Conservation (phyloP, 2,329 filamentous ascomycete genomes). For the Hypoxylon sp. region DNA sequence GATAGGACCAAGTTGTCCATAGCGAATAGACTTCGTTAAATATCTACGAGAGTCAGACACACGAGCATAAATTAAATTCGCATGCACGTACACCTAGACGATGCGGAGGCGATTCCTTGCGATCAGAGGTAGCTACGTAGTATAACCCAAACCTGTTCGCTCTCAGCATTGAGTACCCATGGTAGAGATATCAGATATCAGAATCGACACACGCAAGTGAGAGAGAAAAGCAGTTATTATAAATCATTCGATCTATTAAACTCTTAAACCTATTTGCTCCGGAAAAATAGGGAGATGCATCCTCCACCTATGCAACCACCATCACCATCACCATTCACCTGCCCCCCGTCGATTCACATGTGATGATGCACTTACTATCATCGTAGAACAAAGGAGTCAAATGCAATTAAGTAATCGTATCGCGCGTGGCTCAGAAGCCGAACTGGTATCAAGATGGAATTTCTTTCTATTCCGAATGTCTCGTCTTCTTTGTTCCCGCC, state of each 20-base stretch:
- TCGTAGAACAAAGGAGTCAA: neutral
- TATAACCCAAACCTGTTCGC: neutral
- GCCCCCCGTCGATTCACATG: neutral
- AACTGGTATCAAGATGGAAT: slow-evolving; percentile 20
- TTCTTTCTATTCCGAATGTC: slow-evolving; percentile 18
- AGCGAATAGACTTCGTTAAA: slow-evolving; percentile 23
- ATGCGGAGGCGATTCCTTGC: neutral
- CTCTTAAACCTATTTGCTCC: slow-evolving; percentile 11
- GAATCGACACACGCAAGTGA: slow-evolving; percentile 4
- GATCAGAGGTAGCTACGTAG: neutral
- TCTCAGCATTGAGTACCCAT: neutral
- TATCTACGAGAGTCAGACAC: neutral
- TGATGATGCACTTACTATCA: neutral
- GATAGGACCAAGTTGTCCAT: slow-evolving; percentile 19
- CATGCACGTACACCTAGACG: neutral
- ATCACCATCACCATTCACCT: neutral
- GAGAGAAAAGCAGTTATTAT: neutral
- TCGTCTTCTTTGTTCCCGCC: slow-evolving; percentile 6
- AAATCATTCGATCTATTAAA: slow-evolving; percentile 27
- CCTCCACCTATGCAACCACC: slow-evolving; percentile 18
- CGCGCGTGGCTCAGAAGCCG: neutral
- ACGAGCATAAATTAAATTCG: neutral
- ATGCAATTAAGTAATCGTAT: neutral
- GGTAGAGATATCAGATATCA: slow-evolving; percentile 1
- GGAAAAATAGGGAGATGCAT: slow-evolving; percentile 28